Base-by-base conservation (phyloP, 495 filamentous ascomycete genomes). In the Lasiosphaeria miniovina region DNA sequence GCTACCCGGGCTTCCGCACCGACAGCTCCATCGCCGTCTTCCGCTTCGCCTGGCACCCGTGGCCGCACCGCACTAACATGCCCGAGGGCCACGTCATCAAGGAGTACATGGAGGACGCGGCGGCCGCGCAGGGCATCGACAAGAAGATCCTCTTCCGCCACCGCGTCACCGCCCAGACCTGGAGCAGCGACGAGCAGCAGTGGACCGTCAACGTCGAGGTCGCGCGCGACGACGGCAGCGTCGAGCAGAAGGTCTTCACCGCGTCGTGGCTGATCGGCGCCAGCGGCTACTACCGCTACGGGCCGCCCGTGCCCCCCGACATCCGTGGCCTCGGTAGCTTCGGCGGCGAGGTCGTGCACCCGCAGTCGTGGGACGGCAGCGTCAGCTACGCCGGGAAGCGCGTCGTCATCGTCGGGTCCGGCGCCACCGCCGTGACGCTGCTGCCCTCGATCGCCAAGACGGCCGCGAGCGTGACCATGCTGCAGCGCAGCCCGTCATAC, bases 201-300 rank as follows among this genome's bases (percentile, higher is more conserved):
- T 94, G 90, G 90, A 80, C 75, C 17, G 68, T 92, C 8, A 61
- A 68, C 0, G 79, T 88, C 8, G 77, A 83, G 6, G 68, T 70
- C 10, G 57, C 54, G 17, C 15, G 38, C 46, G 17, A 32, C 6
- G 74, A 82, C 32, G 80, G 80, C 10, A 65, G 11, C 38, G 67
- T 76, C n/a, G 31, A 51, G 43, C 82, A 74, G 36, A 70, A 68
- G 7, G 54, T 49, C 9, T 67, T 82, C 60, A 80, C 70, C 46
- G 74, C 83, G 6, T 77, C 77, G 14, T 89, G 86, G 68, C 50
- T 90, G 43, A 73, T 90, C 55, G 69, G 83, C 55, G 82, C 82
- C 62, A 86, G 83, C 0, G 88, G 88, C 11, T 91, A 90, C 70
- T 88, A 86, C 64, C 80, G 86, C 68, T 89, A 90, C 73, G 67